Percentiles rank a stretch among this genome's conserved stretches.
Conservation (phyloP, 768 basidiomycete species). For the Erythrobasidium yunnanense region DNA sequence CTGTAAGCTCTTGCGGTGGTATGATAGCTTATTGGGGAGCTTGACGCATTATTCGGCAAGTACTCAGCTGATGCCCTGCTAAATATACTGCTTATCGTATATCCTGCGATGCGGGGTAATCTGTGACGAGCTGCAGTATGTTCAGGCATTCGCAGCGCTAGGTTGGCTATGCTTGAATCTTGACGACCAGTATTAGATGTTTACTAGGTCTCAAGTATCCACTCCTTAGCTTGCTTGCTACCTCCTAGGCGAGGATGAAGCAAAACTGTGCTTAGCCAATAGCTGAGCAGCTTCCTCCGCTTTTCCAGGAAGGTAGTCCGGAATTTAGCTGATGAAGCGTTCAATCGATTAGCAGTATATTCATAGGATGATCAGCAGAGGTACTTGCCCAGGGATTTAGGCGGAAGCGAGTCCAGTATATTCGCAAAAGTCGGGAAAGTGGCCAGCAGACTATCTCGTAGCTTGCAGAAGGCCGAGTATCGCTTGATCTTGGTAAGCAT, state of each 20-base stretch:
- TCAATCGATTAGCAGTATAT: not conserved
- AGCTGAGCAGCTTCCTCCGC: conserved; percentile 31
- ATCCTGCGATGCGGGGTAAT: too few relatives aligned
- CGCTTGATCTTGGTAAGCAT: conserved; percentile 31
- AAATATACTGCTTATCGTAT: too few relatives aligned
- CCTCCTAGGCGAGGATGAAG: conserved; percentile 26
- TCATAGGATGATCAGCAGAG: too few relatives aligned
- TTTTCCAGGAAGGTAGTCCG: conserved; percentile 34
- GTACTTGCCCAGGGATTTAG: conserved; percentile 33
- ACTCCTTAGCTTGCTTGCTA: conserved; percentile 13
- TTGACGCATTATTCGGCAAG: too few relatives aligned
- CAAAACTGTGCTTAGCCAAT: conserved; percentile 31
- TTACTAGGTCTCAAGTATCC: conserved; percentile 30
- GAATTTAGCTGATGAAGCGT: conserved; percentile 33
- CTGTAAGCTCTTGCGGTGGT: too few relatives aligned
- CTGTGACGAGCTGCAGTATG: too few relatives aligned
- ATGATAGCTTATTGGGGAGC: too few relatives aligned
- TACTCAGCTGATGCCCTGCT: too few relatives aligned
- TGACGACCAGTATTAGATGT: too few relatives aligned
- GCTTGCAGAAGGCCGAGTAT: conserved; percentile 36
- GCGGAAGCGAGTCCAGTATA: conserved; percentile 30
- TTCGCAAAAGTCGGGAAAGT: conserved; percentile 22
- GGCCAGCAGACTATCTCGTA: conserved; percentile 30
- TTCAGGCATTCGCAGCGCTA: too few relatives aligned
- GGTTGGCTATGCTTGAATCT: too few relatives aligned